Evolutionary conservation across 306 rosid genomes (phyloP).

Genomic region (Trifolium fragiferum): DNA sequence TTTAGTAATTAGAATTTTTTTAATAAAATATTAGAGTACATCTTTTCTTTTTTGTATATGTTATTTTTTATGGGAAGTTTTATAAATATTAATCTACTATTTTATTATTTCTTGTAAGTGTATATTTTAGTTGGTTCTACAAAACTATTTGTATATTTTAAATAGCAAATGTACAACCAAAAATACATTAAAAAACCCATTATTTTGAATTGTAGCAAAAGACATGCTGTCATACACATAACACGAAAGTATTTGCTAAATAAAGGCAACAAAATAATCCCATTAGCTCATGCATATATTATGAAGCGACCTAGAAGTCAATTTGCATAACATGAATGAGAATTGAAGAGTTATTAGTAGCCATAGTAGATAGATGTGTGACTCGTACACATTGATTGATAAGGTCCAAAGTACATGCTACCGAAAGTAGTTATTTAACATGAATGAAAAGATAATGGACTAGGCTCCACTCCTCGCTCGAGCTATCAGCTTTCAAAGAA

Average conservation of each 20-base stretch:
- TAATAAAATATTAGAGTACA: too few relatives aligned
- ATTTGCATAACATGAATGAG: not conserved
- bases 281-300: not conserved
- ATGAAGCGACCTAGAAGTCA: constrained; percentile 1
- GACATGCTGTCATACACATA: not conserved
- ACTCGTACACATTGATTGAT: not conserved
- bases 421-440: not conserved
- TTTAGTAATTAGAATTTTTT: too few relatives aligned
- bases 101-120: too few relatives aligned
- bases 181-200: not conserved
- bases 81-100: too few relatives aligned
- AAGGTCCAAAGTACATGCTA: constrained; percentile 8
- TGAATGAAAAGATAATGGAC: constrained; percentile 1
- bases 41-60: too few relatives aligned
- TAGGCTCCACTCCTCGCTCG: not conserved
- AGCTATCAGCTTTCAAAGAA: not conserved
- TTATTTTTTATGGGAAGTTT: too few relatives aligned
- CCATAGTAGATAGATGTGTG: not conserved
- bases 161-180: not conserved
- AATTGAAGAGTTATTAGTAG: not conserved
- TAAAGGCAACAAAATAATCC: not conserved
- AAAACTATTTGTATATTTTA: not conserved
- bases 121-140: not conserved
- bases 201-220: not conserved
- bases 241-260: not conserved